A percentile compares a stretch with the other conserved stretches of the same genome.
Conservation (phyloP, 2,329 filamentous ascomycete species). For the Cylindrodendrum hubeiense region DNA sequence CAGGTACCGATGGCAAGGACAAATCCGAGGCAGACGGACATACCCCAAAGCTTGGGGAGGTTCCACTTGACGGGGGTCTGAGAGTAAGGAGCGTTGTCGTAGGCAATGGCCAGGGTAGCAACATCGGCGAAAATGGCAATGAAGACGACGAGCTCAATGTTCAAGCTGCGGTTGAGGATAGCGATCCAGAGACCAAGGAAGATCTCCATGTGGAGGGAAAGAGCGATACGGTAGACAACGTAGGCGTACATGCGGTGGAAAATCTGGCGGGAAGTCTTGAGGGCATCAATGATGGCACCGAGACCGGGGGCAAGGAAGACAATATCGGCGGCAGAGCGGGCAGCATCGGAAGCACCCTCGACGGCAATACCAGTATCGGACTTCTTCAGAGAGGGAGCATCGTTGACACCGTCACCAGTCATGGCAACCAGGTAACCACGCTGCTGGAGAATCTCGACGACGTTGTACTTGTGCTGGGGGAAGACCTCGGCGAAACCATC, state of each 20-base stretch:
- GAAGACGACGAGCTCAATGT: slow-evolving; percentile 91
- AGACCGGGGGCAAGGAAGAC: slow-evolving; percentile 93
- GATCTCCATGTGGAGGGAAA: slow-evolving; percentile 91
- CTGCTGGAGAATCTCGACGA: slow-evolving; percentile 90
- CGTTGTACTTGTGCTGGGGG: slow-evolving; percentile 85
- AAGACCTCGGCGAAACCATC: slow-evolving; percentile 96
- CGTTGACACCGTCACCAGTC: slow-evolving; percentile 97
- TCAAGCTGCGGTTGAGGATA: slow-evolving; percentile 85
- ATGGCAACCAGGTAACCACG: slow-evolving; percentile 95
- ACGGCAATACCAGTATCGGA: slow-evolving; percentile 97
- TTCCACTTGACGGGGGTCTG: slow-evolving; percentile 95
- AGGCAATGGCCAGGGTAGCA: slow-evolving; percentile 90
- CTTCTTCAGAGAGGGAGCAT: slow-evolving; percentile 92
- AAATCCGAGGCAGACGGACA: slow-evolving; percentile 86
- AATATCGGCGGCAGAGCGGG: slow-evolving; percentile 91
- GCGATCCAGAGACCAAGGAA: slow-evolving; percentile 94
- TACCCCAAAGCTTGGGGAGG: slow-evolving; percentile 92
- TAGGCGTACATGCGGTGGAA: slow-evolving; percentile 98
- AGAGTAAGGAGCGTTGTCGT: slow-evolving; percentile 91
- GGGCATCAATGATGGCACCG: slow-evolving; percentile 90
- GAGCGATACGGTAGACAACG: slow-evolving; percentile 93
- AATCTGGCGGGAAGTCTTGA: slow-evolving; percentile 94
- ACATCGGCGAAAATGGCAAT: slow-evolving; percentile 95
- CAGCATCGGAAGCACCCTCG: slow-evolving; percentile 91
- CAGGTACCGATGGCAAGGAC: slow-evolving; percentile 87